phyloP scores from a whole-genome alignment of 164 flowering plant species.

The Liriodendron chinense region DNA sequence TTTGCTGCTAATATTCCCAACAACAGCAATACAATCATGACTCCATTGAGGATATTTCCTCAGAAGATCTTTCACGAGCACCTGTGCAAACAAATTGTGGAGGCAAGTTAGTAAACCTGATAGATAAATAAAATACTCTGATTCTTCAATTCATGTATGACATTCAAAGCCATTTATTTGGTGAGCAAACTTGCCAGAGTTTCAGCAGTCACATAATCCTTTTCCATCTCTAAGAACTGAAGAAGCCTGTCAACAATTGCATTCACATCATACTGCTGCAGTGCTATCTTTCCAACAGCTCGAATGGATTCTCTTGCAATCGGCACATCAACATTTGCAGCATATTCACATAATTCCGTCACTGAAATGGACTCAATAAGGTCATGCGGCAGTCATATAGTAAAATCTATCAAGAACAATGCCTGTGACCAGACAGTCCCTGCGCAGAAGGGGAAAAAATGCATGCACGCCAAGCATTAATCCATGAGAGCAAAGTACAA shows the following conservation, averaged over 20 bases:
- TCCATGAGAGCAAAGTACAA: background rate
- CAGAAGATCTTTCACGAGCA: constrained; percentile 92
- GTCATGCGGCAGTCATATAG: constrained; percentile 15
- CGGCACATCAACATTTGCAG: constrained; percentile 94
- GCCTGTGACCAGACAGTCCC: constrained; percentile 10
- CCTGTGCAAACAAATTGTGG: constrained; percentile 37
- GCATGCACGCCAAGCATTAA: background rate
- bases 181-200: constrained; percentile 51
- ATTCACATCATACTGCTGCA: constrained; percentile 99
- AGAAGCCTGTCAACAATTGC: constrained; percentile 99
- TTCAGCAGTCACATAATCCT: constrained; percentile 98
- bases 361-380: constrained; percentile 55
- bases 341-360: constrained; percentile 98
- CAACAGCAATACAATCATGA: constrained; percentile 99
- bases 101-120: background rate
- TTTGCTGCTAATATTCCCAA: constrained; percentile 92
- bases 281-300: constrained; percentile 97
- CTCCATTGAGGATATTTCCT: constrained; percentile 99
- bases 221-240: constrained; percentile 99
- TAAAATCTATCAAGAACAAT: constrained; percentile 13
- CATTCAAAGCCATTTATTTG: constrained; percentile 4
- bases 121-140: background rate
- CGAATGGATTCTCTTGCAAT: constrained; percentile 98
- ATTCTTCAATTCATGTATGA: background rate
- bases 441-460: background rate